A percentile compares a stretch with the other conserved stretches of the same genome.
Evolutionary conservation across 768 basidiomycete species (phyloP).

Genomic region (Rubroboletus satanas): DNA sequence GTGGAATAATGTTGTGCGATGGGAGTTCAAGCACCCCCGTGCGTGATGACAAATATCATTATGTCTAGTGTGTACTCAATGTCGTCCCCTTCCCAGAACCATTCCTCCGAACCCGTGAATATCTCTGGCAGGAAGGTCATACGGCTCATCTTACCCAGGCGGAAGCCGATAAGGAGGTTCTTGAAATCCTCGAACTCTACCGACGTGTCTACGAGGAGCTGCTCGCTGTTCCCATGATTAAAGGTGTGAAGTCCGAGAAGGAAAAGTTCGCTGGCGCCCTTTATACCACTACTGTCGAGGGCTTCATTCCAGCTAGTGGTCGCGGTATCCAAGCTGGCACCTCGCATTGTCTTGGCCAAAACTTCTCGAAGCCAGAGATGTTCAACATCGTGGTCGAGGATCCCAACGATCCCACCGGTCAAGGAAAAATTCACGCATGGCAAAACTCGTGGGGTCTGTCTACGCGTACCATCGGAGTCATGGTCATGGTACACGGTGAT

Average conservation of each 20-base stretch:
- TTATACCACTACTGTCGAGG: constrained; percentile 98
- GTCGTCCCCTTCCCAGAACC: constrained; percentile 58
- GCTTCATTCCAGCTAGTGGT: constrained; percentile 95
- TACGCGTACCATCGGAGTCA: constrained; percentile 94
- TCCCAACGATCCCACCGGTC: constrained; percentile 66
- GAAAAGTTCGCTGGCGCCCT: constrained; percentile 98
- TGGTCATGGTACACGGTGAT: constrained; percentile 99
- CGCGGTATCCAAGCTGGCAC: constrained; percentile 98
- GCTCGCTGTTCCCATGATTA: constrained; percentile 95
- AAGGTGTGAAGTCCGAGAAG: constrained; percentile 96
- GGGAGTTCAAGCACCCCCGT: constrained; percentile 99
- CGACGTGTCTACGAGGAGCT: constrained; percentile 94
- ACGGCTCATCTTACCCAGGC: constrained; percentile 86
- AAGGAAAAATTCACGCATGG: constrained; percentile 82
- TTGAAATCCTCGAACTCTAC: constrained; percentile 93
- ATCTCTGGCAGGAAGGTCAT: constrained; percentile 99
- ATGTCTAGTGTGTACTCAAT: not conserved
- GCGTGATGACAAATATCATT: constrained; percentile 26
- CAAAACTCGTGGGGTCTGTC: constrained; percentile 99
- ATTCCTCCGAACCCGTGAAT: constrained; percentile 98
- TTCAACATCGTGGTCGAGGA: constrained; percentile 98
- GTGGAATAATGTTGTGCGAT: constrained; percentile 99
- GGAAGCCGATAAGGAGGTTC: constrained; percentile 91
- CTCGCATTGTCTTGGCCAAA: constrained; percentile 96
- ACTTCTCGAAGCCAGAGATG: constrained; percentile 95